Base-by-base conservation (phyloP, 2,329 filamentous ascomycete genomes). In the Sclerotinia nivalis region DNA sequence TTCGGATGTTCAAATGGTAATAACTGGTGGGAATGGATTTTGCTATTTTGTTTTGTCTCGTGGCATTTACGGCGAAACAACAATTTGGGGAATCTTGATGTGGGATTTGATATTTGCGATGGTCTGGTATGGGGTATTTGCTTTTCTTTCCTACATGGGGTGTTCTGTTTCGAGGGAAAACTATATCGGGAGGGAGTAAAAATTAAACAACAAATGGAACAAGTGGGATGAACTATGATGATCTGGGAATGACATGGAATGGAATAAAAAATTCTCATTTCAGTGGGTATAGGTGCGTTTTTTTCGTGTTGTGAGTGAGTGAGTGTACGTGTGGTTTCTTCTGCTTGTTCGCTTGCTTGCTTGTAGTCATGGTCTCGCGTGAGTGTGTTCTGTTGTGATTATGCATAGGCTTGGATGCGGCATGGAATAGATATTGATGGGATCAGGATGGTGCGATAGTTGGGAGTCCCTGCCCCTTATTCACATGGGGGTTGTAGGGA, bases 21-120 rank as follows among this genome's bases (percentile, higher is more conserved):
- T 64, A 50, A 50, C 31, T 47, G 60, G 60, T 52, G 8, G 60
- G 31, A n/a, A 50, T 52, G 45, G 43, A 34, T 34, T 40, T 47
- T 61, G 47, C 28, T 50, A 22, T 52, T 64, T 50, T 64, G 60
- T 52, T 50, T 62, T 64, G 45, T 64, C 47, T 64, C 28, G 8
- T 64, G 60, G 60, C 60, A 64, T 64, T 64, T 40, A 22, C 47
- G 60, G 60, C 60, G 60, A 64, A 64, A 45, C 60, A 64, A 64
- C 60, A 25, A 25, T 64, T 22, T 25, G 45, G 22, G 31, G 31
- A 50, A 47, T 37, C 47, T 47, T 64, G 47, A 64, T 37, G 60
- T 52, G 60, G 45, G 60, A 34, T 20, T 64, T 40, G 47, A 49
- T 50, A 25, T 66, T 28, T 55, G 34, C n/a, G n/a, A 45, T 13